Conservation (phyloP, 73 alveolate genomes). For the Stentor roeselii region DNA sequence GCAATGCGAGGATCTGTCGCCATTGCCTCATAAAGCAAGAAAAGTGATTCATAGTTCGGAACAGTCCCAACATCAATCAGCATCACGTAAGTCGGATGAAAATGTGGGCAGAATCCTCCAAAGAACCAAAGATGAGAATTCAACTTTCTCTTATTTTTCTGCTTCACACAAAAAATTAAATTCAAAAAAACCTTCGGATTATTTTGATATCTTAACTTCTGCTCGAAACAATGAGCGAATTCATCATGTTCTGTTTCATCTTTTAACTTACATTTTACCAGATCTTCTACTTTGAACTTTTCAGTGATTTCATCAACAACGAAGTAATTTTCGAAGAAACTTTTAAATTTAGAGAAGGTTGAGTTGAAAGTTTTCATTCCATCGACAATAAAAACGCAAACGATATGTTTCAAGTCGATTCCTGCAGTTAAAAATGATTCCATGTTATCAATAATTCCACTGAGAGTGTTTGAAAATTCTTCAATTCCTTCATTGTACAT, state of each 20-base stretch:
- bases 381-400: slow-evolving; percentile 2
- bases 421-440: background rate
- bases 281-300: background rate
- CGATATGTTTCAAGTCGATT: background rate
- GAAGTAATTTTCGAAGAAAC: background rate
- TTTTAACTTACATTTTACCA: background rate
- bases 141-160: slow-evolving; percentile 16
- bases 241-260: background rate
- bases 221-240: background rate
- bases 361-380: background rate
- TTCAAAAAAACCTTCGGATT: background rate
- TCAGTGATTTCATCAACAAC: background rate
- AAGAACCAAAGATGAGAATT: slow-evolving; percentile 35
- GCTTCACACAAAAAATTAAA: slow-evolving; percentile 15
- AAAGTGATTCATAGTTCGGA: slow-evolving; percentile 23
- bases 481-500: slow-evolving; percentile 14
- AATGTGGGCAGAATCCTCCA: slow-evolving; percentile 35
- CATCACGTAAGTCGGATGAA: slow-evolving; percentile 39
- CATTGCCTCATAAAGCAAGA: slow-evolving; percentile 6
- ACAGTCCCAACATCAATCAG: slow-evolving; percentile 51
- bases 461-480: background rate
- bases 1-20: background rate
- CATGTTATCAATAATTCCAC: background rate
- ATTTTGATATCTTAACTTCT: background rate
- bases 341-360: background rate